Evolutionary conservation across 75 land plant genomes (phyloP).

Genomic region (Cryptomeria japonica): DNA sequence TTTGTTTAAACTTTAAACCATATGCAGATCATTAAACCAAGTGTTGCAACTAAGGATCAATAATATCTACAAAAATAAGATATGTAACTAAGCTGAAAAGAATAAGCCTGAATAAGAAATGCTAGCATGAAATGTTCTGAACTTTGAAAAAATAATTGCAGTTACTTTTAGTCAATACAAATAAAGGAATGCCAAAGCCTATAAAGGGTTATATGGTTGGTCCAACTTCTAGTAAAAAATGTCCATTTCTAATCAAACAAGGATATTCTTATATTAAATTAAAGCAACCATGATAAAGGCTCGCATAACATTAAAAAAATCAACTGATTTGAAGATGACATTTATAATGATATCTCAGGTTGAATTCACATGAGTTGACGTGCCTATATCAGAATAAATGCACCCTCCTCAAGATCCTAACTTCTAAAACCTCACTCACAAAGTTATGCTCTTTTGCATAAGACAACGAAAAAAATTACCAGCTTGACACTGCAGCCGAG

Average conservation of each 20-base stretch:
- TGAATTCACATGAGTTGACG: background rate
- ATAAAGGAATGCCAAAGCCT: background rate
- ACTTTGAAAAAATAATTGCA: background rate
- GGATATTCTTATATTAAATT: background rate
- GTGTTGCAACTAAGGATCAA: background rate
- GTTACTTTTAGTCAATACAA: background rate
- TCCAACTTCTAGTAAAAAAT: background rate
- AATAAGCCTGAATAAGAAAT: background rate
- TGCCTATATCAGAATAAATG: background rate
- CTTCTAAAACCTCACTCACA: background rate
- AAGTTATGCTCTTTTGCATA: background rate
- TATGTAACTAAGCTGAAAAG: background rate
- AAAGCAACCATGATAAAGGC: background rate
- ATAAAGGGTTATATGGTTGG: background rate
- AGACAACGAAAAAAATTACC: background rate
- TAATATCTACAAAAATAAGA: background rate
- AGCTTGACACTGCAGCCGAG: constrained; percentile 86
- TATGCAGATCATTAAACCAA: background rate
- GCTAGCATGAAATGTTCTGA: background rate
- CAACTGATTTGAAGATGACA: background rate
- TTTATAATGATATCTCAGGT: background rate
- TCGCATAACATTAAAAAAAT: background rate
- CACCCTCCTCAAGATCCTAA: background rate
- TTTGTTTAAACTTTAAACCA: background rate
- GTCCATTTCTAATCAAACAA: background rate